Evolutionary conservation across 2,329 filamentous ascomycete species (phyloP), one percentile per base, ranked within the genome.

Genomic region (Neofusicoccum sp.): DNA sequence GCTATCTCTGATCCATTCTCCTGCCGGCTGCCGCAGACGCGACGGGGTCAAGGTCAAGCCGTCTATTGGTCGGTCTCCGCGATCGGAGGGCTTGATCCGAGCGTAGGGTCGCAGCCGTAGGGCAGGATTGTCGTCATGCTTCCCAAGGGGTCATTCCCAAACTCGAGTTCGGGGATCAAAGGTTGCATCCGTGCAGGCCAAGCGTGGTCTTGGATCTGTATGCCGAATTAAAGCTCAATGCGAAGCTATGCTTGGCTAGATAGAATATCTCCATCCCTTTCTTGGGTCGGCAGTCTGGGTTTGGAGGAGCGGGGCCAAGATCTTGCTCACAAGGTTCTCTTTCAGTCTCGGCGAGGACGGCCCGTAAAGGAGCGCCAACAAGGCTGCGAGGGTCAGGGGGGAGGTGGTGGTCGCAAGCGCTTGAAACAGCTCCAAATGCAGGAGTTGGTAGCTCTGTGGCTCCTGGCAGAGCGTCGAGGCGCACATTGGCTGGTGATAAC

Each of bases 171-270:
- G 31, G n/a, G 36, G 24, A 38, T 20, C 30, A 14, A 36, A 47
- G 16, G 58, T 60, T 54, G 40, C 58, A 60, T 60, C 40, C 41
- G 58, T 60, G 47, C 45, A 14, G 45, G 57, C 36, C 45, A 60
- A 53, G 58, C 40, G 48, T 45, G 16, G 41, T 47, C 41, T 47
- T 34, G 12, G 31, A 24, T 28, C 38, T 43, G 28, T 43, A 44
- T 34, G 30, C 53, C 38, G 58, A 48, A 38, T 36, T 49, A 28
- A 36, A 38, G 54, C 41, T 38, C 20, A 47, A 38, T 38, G 43
- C 30, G 41, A 58, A 16, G 40, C 41, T 36, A 34, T 47, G 40
- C 41, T 58, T 34, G 54, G 54, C 20, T 36, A 47, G 36, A 24
- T 24, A 33, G 12, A 43, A 56, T 53, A 56, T 44, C 28, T 56